These are phyloP conservation scores for Capronia coronata DNA, from an alignment of 2,329 filamentous ascomycete species.

Conservation along the genomic window DNA sequence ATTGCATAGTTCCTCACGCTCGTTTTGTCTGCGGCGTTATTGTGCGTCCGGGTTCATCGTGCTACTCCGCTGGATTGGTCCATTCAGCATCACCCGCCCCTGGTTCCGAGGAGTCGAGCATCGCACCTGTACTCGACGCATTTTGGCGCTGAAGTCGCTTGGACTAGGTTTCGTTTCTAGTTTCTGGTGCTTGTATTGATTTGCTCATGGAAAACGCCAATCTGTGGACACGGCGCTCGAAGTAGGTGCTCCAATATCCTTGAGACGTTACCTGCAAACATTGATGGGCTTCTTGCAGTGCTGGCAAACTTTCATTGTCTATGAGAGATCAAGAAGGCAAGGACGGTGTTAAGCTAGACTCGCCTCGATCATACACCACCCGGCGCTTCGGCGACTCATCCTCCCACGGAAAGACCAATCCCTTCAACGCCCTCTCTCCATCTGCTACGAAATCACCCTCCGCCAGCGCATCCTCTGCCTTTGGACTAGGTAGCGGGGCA, in stretches of 20 bases:
- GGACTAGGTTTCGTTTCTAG: neutral
- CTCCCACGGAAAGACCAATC: slow-evolving; percentile 67
- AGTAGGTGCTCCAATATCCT: slow-evolving; percentile 34
- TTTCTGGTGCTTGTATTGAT: slow-evolving; percentile 9
- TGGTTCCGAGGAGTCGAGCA: neutral
- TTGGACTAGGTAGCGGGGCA: slow-evolving; percentile 87
- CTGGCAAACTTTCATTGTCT: slow-evolving; percentile 84
- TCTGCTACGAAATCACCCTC: slow-evolving; percentile 68
- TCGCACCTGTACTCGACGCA: neutral
- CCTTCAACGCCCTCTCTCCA: slow-evolving; percentile 69
- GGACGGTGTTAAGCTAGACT: slow-evolving; percentile 51
- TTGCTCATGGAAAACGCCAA: slow-evolving; percentile 46
- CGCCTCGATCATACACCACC: slow-evolving; percentile 57
- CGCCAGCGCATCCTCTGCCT: slow-evolving; percentile 73
- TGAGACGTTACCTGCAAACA: slow-evolving; percentile 21
- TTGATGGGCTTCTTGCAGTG: slow-evolving; percentile 46
- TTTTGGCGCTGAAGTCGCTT: neutral
- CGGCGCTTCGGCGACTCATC: slow-evolving; percentile 69
- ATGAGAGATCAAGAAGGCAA: slow-evolving; percentile 57
- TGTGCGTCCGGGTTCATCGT: neutral
- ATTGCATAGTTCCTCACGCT: neutral
- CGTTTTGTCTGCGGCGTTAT: neutral
- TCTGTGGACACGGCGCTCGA: slow-evolving; percentile 45
- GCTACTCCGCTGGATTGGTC: neutral
- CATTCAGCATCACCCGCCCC: neutral